Evolutionary conservation across 306 rosid genomes (phyloP).

Genomic region (Vigna reflexopilosa): DNA sequence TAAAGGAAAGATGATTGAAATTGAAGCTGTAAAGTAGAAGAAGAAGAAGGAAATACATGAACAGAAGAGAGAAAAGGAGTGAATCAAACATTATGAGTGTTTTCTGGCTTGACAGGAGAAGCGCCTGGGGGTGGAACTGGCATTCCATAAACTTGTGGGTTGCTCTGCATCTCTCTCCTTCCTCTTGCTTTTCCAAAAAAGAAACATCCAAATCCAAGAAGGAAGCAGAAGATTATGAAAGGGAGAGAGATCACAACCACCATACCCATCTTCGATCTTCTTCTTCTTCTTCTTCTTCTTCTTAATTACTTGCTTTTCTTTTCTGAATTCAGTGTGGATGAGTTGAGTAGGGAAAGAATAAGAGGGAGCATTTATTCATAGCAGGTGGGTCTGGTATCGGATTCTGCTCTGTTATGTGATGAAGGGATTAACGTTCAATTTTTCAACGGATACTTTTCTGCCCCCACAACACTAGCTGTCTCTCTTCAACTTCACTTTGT

Average conservation of each 20-base stretch:
- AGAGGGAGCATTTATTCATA: not conserved
- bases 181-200: slow-evolving; percentile 77
- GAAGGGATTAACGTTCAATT: slow-evolving; percentile 46
- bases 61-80: too few species aligned
- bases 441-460: slow-evolving; percentile 46
- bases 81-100: slow-evolving; percentile 54
- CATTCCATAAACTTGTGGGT: slow-evolving; percentile 73
- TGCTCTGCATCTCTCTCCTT: slow-evolving; percentile 59
- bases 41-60: too few species aligned
- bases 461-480: slow-evolving; percentile 29
- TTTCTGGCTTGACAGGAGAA: slow-evolving; percentile 52
- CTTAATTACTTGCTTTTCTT: not conserved
- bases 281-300: not conserved
- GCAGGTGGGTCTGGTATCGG: not conserved
- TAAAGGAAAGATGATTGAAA: too few species aligned
- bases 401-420: not conserved
- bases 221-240: slow-evolving; percentile 65
- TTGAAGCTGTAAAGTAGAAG: too few species aligned
- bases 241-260: slow-evolving; percentile 92
- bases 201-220: slow-evolving; percentile 89
- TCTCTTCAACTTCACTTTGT: not conserved
- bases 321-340: too few species aligned
- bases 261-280: slow-evolving; percentile 67
- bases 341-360: not conserved
- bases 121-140: slow-evolving; percentile 79